Conservation (phyloP, 148 eudicot genomes). For the Polygonum maritimum region DNA sequence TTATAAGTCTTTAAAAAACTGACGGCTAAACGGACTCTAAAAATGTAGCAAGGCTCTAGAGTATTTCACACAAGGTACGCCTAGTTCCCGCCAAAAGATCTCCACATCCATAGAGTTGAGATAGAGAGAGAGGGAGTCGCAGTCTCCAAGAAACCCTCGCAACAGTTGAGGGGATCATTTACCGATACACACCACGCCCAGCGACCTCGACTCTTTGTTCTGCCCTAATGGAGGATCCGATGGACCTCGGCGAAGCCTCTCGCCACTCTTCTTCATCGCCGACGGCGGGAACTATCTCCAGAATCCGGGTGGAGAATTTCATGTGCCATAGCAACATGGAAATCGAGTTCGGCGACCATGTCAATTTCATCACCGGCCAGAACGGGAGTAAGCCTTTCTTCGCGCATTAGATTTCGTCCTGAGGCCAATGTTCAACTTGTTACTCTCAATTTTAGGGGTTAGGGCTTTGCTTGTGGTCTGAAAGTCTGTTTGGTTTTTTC, state of each 20-base stretch:
- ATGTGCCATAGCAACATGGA: constrained; percentile 85
- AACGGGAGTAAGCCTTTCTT: constrained; percentile 68
- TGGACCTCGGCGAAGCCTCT: constrained; percentile 23
- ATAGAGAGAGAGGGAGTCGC: background rate
- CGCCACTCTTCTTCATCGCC: constrained; percentile 12
- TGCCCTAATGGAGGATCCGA: constrained; percentile 31
- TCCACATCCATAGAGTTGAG: background rate
- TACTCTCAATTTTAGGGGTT: constrained; percentile 7
- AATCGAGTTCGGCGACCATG: constrained; percentile 59
- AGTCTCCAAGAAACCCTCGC: constrained; percentile 4
- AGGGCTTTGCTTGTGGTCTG: background rate
- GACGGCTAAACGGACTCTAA: too few species aligned
- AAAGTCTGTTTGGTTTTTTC: background rate
- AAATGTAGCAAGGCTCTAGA: too few species aligned
- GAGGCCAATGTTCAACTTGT: background rate
- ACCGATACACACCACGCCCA: background rate
- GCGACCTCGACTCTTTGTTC: background rate
- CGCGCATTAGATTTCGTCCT: background rate
- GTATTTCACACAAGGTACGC: background rate
- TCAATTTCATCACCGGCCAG: constrained; percentile 94
- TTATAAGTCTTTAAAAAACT: too few species aligned
- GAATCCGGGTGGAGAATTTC: constrained; percentile 74
- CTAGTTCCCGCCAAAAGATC: constrained; percentile 8
- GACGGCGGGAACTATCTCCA: constrained; percentile 55
- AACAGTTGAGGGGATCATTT: background rate